Evolutionary conservation across 1,284 basidiomycete genomes (phyloP).

Genomic region (Serendipita sp.): DNA sequence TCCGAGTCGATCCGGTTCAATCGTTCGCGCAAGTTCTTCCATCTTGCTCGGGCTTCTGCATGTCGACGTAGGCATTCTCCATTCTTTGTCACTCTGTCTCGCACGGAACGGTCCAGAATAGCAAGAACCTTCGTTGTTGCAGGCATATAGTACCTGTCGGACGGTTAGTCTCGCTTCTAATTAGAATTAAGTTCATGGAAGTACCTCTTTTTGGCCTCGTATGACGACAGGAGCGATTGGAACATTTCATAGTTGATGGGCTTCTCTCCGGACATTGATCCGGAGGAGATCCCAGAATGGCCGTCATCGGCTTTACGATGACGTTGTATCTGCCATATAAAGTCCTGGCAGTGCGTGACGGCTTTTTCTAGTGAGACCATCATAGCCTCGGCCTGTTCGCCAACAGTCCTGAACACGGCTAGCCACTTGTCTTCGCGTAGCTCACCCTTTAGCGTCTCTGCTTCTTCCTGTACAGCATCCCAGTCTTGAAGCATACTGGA

Average conservation of each 20-base stretch:
- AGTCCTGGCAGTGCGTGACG: conserved; percentile 72
- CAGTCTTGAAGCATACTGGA: conserved; percentile 55
- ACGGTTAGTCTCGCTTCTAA: neutral
- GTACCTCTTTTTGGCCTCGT: conserved; percentile 8
- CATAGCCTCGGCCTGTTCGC: conserved; percentile 89
- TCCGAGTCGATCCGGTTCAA: conserved; percentile 67
- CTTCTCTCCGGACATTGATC: conserved; percentile 26
- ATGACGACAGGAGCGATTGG: conserved; percentile 9
- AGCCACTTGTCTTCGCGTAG: conserved; percentile 93
- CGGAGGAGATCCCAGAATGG: conserved; percentile 28
- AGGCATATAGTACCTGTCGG: conserved; percentile 69
- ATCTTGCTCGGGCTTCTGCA: conserved; percentile 71
- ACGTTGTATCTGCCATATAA: conserved; percentile 63
- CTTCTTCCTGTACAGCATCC: conserved; percentile 67
- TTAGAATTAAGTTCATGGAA: neutral
- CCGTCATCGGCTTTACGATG: conserved; percentile 32
- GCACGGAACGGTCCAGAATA: conserved; percentile 84
- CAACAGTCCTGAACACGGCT: conserved; percentile 83
- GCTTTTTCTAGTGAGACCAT: conserved; percentile 90
- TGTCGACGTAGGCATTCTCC: conserved; percentile 82
- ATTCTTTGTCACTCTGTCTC: conserved; percentile 83
- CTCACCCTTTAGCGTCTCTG: conserved; percentile 72
- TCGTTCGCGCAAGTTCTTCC: conserved; percentile 63
- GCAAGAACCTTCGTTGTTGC: conserved; percentile 85
- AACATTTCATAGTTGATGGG: conserved; percentile 41